Base-by-base conservation (phyloP, 2,329 filamentous ascomycete genomes). In the Pestalotiopsis sp. region DNA sequence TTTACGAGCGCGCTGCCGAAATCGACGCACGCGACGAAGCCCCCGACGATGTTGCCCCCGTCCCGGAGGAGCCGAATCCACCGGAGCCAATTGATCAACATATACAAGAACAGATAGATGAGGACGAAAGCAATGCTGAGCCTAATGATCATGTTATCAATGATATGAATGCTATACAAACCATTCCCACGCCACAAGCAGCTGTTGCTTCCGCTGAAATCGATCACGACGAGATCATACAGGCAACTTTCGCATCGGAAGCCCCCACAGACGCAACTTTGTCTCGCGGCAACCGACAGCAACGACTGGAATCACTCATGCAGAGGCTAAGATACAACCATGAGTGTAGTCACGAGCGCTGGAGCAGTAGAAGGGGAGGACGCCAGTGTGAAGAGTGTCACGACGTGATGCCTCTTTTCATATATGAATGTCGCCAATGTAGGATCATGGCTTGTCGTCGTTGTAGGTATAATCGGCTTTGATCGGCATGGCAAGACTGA, bases 361-460 rank as follows among this genome's bases (percentile, higher is more conserved):
- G 84, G 84, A 73, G 52, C 11, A 31, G 23, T 2, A 4, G 64
- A 25, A 1, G 6, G 1, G 75, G 75, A 14, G 59, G 45, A 1
- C 14, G 63, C 2, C 3, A 25, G 3, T 78, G 76, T 38, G 76
- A 75, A 57, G 69, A 72, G 49, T 77, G 76, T 36, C 9, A 49
- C 14, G 31, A 74, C n/a, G 13, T 36, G 1, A 74, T 87, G 59
- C 78, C 74, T 0, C 0, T 70, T 0, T 88, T 77, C 70, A 85
- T 88, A 13, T 84, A 80, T 36, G 81, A 86, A 68, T 87, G 87
- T 69, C 62, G 56, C 0, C 77, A 81, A 63, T 89, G 86, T 68
- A 74, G 75, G 3, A 73, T 85, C 3, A 75, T 79, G 73, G 83
- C 80, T 25, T 88, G 86, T 66, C 77, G 80, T n/a, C 73, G 80